These are phyloP conservation scores for Xanthoconium stramineum DNA, from an alignment of 768 basidiomycete genomes.

Conservation along the genomic window DNA sequence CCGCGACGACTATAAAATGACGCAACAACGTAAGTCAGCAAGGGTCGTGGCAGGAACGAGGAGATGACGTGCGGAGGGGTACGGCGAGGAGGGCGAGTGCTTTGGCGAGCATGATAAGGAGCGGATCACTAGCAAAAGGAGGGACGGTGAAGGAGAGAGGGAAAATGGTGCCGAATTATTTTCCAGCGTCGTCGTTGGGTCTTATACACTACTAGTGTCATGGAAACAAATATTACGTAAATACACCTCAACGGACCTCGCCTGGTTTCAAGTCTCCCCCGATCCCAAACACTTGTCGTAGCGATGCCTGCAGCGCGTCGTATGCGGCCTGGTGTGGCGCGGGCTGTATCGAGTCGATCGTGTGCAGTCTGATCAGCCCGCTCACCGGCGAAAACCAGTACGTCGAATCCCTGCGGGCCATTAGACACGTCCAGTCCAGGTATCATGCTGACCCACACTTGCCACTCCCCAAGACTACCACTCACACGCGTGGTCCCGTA, in stretches of 20 bases:
- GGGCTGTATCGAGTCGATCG: constrained; percentile 73
- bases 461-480: constrained; percentile 63
- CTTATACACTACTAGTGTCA: neutral
- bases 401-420: constrained; percentile 53
- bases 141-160: constrained; percentile 5
- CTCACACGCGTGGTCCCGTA: constrained; percentile 62
- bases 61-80: constrained; percentile 39
- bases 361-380: constrained; percentile 63
- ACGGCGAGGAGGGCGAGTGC: constrained; percentile 42
- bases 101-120: constrained; percentile 37
- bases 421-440: neutral
- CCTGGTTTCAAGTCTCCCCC: constrained; percentile 17
- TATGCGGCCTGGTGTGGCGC: constrained; percentile 72
- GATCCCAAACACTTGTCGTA: constrained; percentile 26
- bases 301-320: constrained; percentile 47
- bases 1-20: constrained; percentile 19
- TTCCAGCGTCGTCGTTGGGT: neutral
- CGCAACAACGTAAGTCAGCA: neutral
- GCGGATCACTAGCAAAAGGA: constrained; percentile 13
- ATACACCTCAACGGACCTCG: neutral
- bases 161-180: neutral
- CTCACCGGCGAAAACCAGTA: constrained; percentile 69
- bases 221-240: constrained; percentile 12
- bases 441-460: constrained; percentile 48
- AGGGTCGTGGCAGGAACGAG: neutral